Base-by-base conservation (phyloP, 179 eudicot species). In the Vitellaria paradoxa region DNA sequence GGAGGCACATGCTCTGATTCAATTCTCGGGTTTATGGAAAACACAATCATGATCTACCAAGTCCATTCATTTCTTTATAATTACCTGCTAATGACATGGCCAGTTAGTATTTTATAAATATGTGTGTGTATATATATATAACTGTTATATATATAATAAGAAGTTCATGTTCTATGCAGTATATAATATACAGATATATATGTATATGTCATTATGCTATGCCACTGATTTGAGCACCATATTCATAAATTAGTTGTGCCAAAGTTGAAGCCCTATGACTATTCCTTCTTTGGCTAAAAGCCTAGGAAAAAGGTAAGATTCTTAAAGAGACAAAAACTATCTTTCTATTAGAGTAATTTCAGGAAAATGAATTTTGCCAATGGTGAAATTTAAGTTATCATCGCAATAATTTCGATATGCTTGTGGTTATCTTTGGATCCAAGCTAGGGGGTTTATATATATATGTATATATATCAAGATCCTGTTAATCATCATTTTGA, bases 41-140 rank as follows among this genome's bases (percentile, higher is more conserved):
- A 84, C 84, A 84, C 81, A 73, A 84, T 84, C 82, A 88, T 84
- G 76, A 76, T 70, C 45, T 26, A 14, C 73, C 59, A 67, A 49
- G 40, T 57, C 30, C 45, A 20, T 75, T 68, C 57, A 77, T 67
- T 77, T 56, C 40, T 67, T 21, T 69, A 64, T 72, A 8, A n/a
- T 5, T 45, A 67, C 12, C 24, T 80, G 13, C 40, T 42, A 18
- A 21, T 10, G 49, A 64, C 37, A 13, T 23, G 40, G 37, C 37
- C 37, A 30, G 37, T 30, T 30, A 30, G 37, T 30, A 30, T 30
- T 30, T 30, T 30, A 30, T 30, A 30, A 30, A 30, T 30, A 2
- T 30, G 37, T 30, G 37, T 30, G 2, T n/a, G n/a, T n/a, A n/a
- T n/a, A n/a, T n/a, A n/a, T n/a, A 23, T 77, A 30, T 74, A 12